Evolutionary conservation across 2,329 filamentous ascomycete species (phyloP).

Genomic region (Daldinia sp.): DNA sequence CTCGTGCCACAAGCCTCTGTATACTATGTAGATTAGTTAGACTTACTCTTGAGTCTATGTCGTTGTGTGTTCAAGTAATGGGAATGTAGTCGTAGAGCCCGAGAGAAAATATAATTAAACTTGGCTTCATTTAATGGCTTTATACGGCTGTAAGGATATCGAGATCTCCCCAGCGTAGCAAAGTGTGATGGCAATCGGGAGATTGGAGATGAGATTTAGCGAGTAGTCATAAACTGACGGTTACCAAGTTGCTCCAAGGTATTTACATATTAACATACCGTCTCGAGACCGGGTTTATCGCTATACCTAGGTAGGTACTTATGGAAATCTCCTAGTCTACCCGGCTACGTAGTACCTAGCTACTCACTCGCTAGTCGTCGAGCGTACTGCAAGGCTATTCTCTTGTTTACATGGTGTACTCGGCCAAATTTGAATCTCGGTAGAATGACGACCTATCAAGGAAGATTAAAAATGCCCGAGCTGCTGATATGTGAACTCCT

Average conservation of each 20-base stretch:
- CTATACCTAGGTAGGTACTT: background rate
- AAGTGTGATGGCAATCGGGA: background rate
- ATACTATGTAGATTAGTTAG: background rate
- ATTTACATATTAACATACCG: background rate
- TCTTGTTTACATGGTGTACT: constrained; percentile 6
- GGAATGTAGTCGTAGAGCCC: background rate
- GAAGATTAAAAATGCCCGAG: constrained; percentile 33
- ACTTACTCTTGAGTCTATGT: background rate
- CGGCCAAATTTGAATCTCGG: constrained; percentile 18
- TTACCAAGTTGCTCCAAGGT: too few relatives aligned
- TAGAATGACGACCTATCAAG: constrained; percentile 10
- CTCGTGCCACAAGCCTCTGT: background rate
- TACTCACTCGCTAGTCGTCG: background rate
- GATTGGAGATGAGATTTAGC: background rate
- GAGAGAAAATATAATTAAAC: background rate
- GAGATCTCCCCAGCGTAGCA: background rate
- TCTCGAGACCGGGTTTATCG: background rate
- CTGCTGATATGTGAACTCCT: constrained; percentile 10
- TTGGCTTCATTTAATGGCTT: background rate
- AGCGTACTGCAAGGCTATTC: constrained; percentile 1
- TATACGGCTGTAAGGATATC: background rate
- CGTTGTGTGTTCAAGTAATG: background rate
- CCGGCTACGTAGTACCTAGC: background rate
- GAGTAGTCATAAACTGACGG: background rate
- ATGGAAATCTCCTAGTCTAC: background rate